A percentile compares a stretch with the other conserved stretches of the same genome.
Evolutionary conservation across 805 yeast species (phyloP).

Genomic region (Wickerhamiella nectarea): DNA sequence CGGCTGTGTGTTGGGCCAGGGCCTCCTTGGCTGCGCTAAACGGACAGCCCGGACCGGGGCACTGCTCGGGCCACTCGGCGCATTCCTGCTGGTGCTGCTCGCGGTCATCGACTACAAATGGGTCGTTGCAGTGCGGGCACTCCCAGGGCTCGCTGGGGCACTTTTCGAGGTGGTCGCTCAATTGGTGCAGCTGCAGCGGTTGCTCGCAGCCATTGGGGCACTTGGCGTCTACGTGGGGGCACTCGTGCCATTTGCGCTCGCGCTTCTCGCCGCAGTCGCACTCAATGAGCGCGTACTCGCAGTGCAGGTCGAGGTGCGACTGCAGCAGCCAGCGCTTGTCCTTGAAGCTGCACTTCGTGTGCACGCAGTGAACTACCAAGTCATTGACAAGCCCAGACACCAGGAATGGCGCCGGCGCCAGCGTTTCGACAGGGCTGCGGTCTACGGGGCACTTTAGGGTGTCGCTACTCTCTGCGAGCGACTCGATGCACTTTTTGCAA

Average conservation of each 20-base stretch:
- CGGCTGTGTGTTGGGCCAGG: slow-evolving; percentile 18
- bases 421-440: slow-evolving; percentile 22
- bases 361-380: slow-evolving; percentile 42
- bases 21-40: slow-evolving; percentile 15
- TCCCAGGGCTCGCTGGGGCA: slow-evolving; percentile 5
- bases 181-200: not conserved
- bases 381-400: slow-evolving; percentile 50
- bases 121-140: slow-evolving; percentile 7
- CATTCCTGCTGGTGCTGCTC: slow-evolving; percentile 12
- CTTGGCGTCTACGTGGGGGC: slow-evolving; percentile 16
- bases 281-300: slow-evolving; percentile 29
- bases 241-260: slow-evolving; percentile 15
- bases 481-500: slow-evolving; percentile 27
- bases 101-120: slow-evolving; percentile 13
- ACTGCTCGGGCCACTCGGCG: slow-evolving; percentile 10
- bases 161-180: slow-evolving; percentile 4
- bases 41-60: slow-evolving; percentile 14
- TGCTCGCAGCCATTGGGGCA: slow-evolving; percentile 17
- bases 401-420: slow-evolving; percentile 40
- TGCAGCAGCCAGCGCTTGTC: slow-evolving; percentile 48
- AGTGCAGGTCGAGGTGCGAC: slow-evolving; percentile 34
- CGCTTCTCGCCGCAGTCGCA: slow-evolving; percentile 26
- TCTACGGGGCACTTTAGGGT: slow-evolving; percentile 36
- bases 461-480: slow-evolving; percentile 10
- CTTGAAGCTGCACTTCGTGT: slow-evolving; percentile 44